Base-by-base conservation (phyloP, 495 filamentous ascomycete genomes). In the Penicillium crystallinum region DNA sequence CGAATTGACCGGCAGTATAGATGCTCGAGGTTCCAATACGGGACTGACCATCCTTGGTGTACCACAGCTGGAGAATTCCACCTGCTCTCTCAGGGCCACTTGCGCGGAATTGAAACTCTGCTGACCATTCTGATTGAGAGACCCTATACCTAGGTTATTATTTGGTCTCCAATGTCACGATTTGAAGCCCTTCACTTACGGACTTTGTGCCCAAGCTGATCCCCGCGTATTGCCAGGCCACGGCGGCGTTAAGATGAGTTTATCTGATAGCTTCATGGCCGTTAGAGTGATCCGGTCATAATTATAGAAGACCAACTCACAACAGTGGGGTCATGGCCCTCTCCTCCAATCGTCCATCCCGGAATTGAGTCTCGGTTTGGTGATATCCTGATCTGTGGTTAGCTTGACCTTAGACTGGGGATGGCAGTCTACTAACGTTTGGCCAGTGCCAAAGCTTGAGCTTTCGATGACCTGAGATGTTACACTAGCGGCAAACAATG, bases 61-160 rank as follows among this genome's bases (percentile, higher is more conserved):
- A 90, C 95, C 95, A 98, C 56, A 98, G 74, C 64, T 96, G 89
- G 52, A 98, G 77, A 70, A 95, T 97, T 38, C 93, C 93, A 25
- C 86, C 82, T 29, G 83, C 89, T 58, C 89, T 77, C 67, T 97
- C 93, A 12, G 84, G 86, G 4, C 93, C 93, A 43, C 80, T 89
- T 7, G 84, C 89, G 54, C 93, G 83, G 74, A 97, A 97, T 59
- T 91, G 82, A 56, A 96, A 75, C 57, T 95, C 89, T 30, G 83
- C 82, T 10, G 78, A 79, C 90, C 90, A 98, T 67, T 85, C 81
- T 15, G 77, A 64, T 48, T 87, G 75, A 8, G 63, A 54, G 18
- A 74, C 57, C 14, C 75, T 79, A 46, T 49, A 19, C 34, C 4
- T 18, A 27, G 31, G 33, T 68, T 36, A 72, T 50, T 4, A 19